These are phyloP conservation scores for Xylaria sp. DNA, from an alignment of 2,329 filamentous ascomycete genomes.

Conservation along the genomic window DNA sequence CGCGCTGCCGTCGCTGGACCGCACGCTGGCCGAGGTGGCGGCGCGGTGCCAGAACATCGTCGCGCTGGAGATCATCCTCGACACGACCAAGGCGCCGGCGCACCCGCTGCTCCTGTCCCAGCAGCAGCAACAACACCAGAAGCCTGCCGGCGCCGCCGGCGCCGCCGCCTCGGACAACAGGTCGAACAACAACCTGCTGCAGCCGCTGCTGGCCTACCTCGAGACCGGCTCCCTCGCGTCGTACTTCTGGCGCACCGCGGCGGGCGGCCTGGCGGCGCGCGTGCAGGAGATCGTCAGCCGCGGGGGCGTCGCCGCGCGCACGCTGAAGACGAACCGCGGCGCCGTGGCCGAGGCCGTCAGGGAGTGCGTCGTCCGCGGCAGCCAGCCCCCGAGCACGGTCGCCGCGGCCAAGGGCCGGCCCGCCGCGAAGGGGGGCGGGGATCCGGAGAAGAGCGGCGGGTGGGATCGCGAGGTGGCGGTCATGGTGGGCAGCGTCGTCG, in stretches of 20 bases:
- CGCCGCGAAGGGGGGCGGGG: slow-evolving; percentile 42
- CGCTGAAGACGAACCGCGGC: slow-evolving; percentile 74
- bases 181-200: slow-evolving; percentile 65
- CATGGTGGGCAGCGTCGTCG: slow-evolving; percentile 85
- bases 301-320: slow-evolving; percentile 82
- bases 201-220: slow-evolving; percentile 73
- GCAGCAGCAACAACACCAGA: slow-evolving; percentile 16
- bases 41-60: slow-evolving; percentile 87
- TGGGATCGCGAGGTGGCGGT: slow-evolving; percentile 95
- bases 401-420: slow-evolving; percentile 46
- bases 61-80: slow-evolving; percentile 80
- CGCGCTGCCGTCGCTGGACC: slow-evolving; percentile 79
- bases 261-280: slow-evolving; percentile 71
- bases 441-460: slow-evolving; percentile 51
- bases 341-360: slow-evolving; percentile 75
- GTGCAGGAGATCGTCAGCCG: slow-evolving; percentile 84
- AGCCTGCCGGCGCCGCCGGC: background rate
- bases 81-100: slow-evolving; percentile 64
- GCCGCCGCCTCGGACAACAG: slow-evolving; percentile 37
- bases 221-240: slow-evolving; percentile 86
- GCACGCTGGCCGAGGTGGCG: slow-evolving; percentile 79
- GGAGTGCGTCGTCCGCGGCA: slow-evolving; percentile 81
- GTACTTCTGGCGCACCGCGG: slow-evolving; percentile 92
- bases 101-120: slow-evolving; percentile 64
- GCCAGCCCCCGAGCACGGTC: slow-evolving; percentile 64